Evolutionary conservation across 768 basidiomycete species (phyloP), one percentile per base, ranked within the genome.

Genomic region (Lactarius indigo): DNA sequence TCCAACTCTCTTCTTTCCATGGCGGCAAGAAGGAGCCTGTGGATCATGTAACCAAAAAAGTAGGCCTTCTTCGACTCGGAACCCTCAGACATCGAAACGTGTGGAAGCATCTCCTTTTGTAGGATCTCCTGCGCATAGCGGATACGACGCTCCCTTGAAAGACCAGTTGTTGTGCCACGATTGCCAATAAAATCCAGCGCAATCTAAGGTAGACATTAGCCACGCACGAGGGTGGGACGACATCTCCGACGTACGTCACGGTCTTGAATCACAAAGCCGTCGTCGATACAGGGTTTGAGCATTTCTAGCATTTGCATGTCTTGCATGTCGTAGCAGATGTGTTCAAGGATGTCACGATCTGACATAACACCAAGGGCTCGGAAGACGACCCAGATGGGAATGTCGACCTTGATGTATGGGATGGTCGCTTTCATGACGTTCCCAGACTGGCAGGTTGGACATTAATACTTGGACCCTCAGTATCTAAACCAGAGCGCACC

Each of bases 21-120:
- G 15, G 95, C 95, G 28, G 97, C 97, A 23, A 97, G 85, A 0
- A 98, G 80, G 31, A 99, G 83, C 68, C 97, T 90, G 78, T 98
- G 96, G 37, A 98, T 94, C 96, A 99, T 99, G 78, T 98, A 98
- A 12, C 97, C 97, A 69, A 98, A 94, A 84, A 98, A 99, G 78
- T 95, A 98, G 1, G 97, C 97, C 77, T 99, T 99, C 81, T 97
- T 97, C 30, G 92, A 94, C 78, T 96, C 94, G 7, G 94, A 94
- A 5, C 95, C 95, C 76, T 96, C 94, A 1, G 88, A 86, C 88
- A 95, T 96, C 2, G 96, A 95, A 28, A 99, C 90, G 73, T 98
- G 97, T 0, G 97, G 97, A 55, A 99, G 76, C 91, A 98, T 96
- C 79, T 98, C 96, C 78, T 98, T 98, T 78, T 98, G 96, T 64